Percentiles rank a stretch among this genome's conserved stretches.
Evolutionary conservation across 2,329 filamentous ascomycete species (phyloP).

Genomic region (Paecilomyces niveus): DNA sequence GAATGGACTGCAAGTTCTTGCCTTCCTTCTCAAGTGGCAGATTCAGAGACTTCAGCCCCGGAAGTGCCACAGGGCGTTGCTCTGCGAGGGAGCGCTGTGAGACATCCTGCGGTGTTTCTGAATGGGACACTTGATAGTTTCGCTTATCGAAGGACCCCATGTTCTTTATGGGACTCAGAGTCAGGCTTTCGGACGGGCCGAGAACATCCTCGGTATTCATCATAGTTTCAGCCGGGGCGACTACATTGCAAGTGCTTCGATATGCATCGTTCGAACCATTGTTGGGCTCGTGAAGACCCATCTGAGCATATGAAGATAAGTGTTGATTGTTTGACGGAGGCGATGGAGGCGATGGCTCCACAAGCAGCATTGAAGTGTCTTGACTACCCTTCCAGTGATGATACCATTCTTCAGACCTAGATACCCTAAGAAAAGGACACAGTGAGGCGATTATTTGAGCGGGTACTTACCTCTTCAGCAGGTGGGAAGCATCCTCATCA

Average conservation of each 20-base stretch:
- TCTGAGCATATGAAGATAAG: neutral
- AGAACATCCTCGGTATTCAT: neutral
- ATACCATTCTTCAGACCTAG: slow-evolving; percentile 26
- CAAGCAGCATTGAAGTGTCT: slow-evolving; percentile 9
- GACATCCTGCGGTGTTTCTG: neutral
- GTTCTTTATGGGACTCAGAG: slow-evolving; percentile 5
- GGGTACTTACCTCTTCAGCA: slow-evolving; percentile 42
- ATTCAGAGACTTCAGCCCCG: slow-evolving; percentile 7
- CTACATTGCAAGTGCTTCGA: slow-evolving; percentile 2
- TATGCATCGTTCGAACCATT: neutral
- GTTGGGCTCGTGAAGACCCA: neutral
- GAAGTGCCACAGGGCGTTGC: slow-evolving; percentile 7
- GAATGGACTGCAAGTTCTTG: slow-evolving; percentile 1
- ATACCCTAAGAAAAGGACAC: slow-evolving; percentile 3
- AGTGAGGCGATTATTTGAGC: neutral
- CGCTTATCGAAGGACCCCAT: neutral
- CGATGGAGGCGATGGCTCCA: slow-evolving; percentile 10
- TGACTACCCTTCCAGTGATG: slow-evolving; percentile 16
- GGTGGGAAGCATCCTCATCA: slow-evolving; percentile 34
- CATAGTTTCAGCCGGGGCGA: slow-evolving; percentile 2
- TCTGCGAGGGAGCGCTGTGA: neutral
- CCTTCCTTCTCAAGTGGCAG: slow-evolving; percentile 1
- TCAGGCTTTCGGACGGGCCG: slow-evolving; percentile 3
- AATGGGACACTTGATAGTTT: neutral
- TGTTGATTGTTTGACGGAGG: neutral